These are phyloP conservation scores for Punctularia strigosozonata DNA, from an alignment of 768 basidiomycete species.

Conservation along the genomic window DNA sequence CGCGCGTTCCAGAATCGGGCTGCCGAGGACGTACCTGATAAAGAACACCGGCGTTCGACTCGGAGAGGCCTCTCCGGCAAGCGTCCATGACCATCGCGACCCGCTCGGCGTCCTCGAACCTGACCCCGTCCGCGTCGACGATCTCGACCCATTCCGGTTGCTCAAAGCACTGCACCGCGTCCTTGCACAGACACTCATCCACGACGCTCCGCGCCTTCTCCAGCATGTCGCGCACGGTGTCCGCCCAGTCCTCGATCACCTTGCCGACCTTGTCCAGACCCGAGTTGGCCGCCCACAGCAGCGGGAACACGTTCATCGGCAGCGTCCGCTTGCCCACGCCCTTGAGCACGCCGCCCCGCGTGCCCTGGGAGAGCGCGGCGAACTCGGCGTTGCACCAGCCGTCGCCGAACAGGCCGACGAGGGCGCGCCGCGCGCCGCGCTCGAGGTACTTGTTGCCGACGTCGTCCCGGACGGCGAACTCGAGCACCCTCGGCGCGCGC, in stretches of 20 bases:
- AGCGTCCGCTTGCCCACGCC: constrained; percentile 63
- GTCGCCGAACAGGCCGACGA: constrained; percentile 79
- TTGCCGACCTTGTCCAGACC: constrained; percentile 42
- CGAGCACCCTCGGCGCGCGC: constrained; percentile 71
- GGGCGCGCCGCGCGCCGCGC: constrained; percentile 56
- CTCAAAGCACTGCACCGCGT: constrained; percentile 55
- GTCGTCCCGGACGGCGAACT: constrained; percentile 69
- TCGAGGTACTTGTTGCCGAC: constrained; percentile 65
- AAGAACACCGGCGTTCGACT: constrained; percentile 49
- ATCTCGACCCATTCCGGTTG: constrained; percentile 64
- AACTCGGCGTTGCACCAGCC: constrained; percentile 84
- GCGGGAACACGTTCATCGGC: constrained; percentile 51
- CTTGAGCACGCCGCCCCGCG: constrained; percentile 57
- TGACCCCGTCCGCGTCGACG: constrained; percentile 58
- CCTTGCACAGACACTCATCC: constrained; percentile 46
- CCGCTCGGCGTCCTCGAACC: constrained; percentile 69
- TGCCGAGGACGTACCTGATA: constrained; percentile 53
- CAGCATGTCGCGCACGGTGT: constrained; percentile 56
- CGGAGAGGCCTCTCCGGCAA: constrained; percentile 47
- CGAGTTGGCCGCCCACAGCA: constrained; percentile 56
- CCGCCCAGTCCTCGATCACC: constrained; percentile 64
- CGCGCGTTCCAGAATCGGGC: background rate
- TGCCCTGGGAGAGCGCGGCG: constrained; percentile 51
- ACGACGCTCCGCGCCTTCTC: constrained; percentile 45
- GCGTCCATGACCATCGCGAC: constrained; percentile 68